A percentile compares a stretch with the other conserved stretches of the same genome.
Conservation (phyloP, 2,329 filamentous ascomycete genomes). For the Dendrostoma leiphaemia region DNA sequence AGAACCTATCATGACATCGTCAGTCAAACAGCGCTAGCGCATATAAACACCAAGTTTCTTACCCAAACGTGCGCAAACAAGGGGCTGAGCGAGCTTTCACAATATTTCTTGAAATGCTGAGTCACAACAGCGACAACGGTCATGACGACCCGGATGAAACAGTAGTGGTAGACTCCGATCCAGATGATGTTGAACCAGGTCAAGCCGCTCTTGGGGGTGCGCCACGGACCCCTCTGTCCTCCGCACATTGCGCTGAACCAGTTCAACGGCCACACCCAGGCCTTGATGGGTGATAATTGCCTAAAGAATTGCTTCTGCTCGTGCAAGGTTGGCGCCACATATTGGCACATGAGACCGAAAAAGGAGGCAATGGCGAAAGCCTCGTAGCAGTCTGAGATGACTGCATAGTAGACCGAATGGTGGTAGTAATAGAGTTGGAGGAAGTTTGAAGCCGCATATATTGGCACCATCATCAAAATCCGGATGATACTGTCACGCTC, state of each 20-base stretch:
- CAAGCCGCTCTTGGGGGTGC: conserved; percentile 74
- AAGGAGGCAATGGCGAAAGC: conserved; percentile 86
- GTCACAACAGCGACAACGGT: conserved; percentile 75
- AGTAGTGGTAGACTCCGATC: conserved; percentile 83
- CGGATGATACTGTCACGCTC: conserved; percentile 67
- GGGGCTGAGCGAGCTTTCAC: conserved; percentile 74
- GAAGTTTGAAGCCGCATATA: conserved; percentile 74
- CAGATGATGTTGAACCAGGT: conserved; percentile 91
- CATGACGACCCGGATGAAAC: conserved; percentile 75
- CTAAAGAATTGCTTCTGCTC: conserved; percentile 82
- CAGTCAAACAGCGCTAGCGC: background rate
- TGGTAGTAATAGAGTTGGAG: conserved; percentile 73
- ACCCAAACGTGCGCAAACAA: conserved; percentile 86
- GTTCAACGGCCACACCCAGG: conserved; percentile 73
- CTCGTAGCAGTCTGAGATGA: conserved; percentile 83
- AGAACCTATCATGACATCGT: conserved; percentile 46
- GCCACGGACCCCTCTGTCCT: conserved; percentile 65
- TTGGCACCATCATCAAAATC: conserved; percentile 83
- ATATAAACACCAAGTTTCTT: conserved; percentile 27
- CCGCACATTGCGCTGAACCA: conserved; percentile 71
- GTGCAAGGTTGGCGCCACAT: conserved; percentile 74
- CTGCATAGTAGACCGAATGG: conserved; percentile 77
- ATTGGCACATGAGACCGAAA: conserved; percentile 79
- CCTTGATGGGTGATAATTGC: conserved; percentile 59
- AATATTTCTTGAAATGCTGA: conserved; percentile 69